These are phyloP conservation scores for Penicillium taxi DNA, from an alignment of 495 filamentous ascomycete species.

Conservation along the genomic window DNA sequence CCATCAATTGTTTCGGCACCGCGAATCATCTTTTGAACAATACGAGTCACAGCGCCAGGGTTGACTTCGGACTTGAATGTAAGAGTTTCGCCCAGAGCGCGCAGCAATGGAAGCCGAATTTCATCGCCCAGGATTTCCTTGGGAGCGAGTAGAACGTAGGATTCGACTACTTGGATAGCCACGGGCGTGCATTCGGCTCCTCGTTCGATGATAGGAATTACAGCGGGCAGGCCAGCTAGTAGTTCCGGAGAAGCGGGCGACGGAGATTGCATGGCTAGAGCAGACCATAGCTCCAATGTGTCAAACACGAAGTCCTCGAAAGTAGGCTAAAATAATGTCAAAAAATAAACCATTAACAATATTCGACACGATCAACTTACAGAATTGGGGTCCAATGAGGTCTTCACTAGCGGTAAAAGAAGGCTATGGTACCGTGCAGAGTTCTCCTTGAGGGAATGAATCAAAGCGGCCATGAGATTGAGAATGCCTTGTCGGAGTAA, in stretches of 20 bases:
- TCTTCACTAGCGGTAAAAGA: conserved; percentile 70
- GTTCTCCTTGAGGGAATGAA: conserved; percentile 67
- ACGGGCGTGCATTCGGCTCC: conserved; percentile 63
- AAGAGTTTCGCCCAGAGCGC: conserved; percentile 49
- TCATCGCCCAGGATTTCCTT: conserved; percentile 59
- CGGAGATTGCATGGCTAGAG: conserved; percentile 64
- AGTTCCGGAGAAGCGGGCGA: conserved; percentile 58
- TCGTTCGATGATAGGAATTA: conserved; percentile 64
- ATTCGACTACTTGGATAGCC: conserved; percentile 64
- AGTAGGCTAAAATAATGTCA: conserved; percentile 41
- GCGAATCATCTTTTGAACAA: conserved; percentile 65
- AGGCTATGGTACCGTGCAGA: conserved; percentile 62
- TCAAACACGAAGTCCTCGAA: conserved; percentile 86
- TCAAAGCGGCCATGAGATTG: conserved; percentile 69
- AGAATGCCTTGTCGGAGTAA: conserved; percentile 88
- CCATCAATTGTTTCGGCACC: conserved; percentile 63
- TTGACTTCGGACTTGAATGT: conserved; percentile 52
- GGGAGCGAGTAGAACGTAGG: conserved; percentile 75
- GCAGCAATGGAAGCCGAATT: conserved; percentile 50
- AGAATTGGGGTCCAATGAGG: conserved; percentile 70
- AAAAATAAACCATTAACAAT: neutral
- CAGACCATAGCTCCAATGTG: conserved; percentile 78
- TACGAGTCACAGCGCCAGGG: conserved; percentile 54
- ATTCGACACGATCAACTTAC: conserved; percentile 32
- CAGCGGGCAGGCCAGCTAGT: conserved; percentile 54